Evolutionary conservation across 371 early-diverging fungal species (phyloP).

Genomic region (Vairimorpha necatrix): DNA sequence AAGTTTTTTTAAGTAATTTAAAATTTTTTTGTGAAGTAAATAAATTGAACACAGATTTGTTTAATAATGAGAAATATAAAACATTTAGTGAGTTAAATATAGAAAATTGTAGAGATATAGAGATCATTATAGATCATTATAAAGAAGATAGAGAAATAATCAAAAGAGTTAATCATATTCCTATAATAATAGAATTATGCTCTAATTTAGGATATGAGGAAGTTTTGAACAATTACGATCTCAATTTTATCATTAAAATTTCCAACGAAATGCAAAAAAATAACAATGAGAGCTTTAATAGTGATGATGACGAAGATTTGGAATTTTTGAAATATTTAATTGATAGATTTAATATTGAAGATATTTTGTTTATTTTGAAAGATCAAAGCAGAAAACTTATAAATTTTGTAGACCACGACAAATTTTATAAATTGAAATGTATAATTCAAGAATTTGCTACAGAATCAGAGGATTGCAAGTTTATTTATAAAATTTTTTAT

Average conservation of each 20-base stretch:
- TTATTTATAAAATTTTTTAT: slow-evolving; percentile 20
- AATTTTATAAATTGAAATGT: slow-evolving; percentile 7
- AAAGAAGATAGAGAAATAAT: background rate
- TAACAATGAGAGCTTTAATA: no score
- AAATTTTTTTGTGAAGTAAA: background rate
- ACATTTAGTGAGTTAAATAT: background rate
- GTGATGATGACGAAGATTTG: background rate
- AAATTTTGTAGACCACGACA: slow-evolving; percentile 2
- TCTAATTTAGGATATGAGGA: background rate
- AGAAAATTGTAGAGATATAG: background rate
- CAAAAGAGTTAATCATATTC: background rate
- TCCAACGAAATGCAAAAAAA: no score
- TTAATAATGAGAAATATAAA: background rate
- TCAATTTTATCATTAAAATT: background rate
- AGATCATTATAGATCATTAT: background rate
- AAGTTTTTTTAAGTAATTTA: slow-evolving; percentile 7
- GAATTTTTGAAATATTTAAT: slow-evolving; percentile 5
- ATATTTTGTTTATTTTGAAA: slow-evolving; percentile 5
- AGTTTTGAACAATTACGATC: background rate
- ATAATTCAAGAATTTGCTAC: slow-evolving; percentile 7
- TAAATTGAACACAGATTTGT: background rate
- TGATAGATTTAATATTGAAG: background rate
- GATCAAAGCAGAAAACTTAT: background rate
- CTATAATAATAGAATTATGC: slow-evolving; percentile 1
- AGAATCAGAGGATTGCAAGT: background rate